Evolutionary conservation across 257 asterid species (phyloP).

Genomic region (Eucommia ulmoides): DNA sequence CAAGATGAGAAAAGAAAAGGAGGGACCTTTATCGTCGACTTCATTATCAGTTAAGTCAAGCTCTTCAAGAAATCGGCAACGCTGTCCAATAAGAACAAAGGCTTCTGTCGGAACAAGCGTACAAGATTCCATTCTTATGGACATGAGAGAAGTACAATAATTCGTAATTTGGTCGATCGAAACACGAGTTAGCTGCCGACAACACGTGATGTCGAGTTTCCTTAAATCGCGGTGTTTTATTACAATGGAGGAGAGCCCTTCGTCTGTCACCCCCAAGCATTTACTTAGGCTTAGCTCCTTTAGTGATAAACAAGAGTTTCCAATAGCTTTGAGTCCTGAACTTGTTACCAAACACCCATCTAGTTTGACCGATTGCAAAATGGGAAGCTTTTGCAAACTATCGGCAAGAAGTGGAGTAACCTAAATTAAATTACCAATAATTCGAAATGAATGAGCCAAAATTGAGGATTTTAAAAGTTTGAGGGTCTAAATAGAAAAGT

Average conservation of each 20-base stretch:
- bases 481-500: not conserved
- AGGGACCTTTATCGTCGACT: constrained; percentile 19
- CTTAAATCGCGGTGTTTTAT: constrained; percentile 9
- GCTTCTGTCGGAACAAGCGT: constrained; percentile 13
- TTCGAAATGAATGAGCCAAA: not conserved
- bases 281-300: constrained; percentile 22
- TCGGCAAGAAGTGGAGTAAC: constrained; percentile 15
- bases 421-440: constrained; percentile 9
- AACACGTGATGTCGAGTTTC: constrained; percentile 25
- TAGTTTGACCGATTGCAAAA: constrained; percentile 16
- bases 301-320: constrained; percentile 13
- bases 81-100: constrained; percentile 18
- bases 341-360: constrained; percentile 22
- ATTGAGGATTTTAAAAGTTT: not conserved
- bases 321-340: constrained; percentile 15
- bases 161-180: constrained; percentile 15
- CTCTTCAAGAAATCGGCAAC: constrained; percentile 17
- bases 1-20: too few species aligned
- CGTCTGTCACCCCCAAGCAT: constrained; percentile 26
- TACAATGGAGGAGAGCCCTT: constrained; percentile 19
- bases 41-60: constrained; percentile 23
- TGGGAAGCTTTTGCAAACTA: constrained; percentile 10
- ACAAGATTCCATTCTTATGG: constrained; percentile 26
- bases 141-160: constrained; percentile 15
- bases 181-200: constrained; percentile 18